Percentiles rank a stretch among this genome's conserved stretches.
phyloP scores from a whole-genome alignment of 2,329 filamentous ascomycete species.

The Fusarium sp. region DNA sequence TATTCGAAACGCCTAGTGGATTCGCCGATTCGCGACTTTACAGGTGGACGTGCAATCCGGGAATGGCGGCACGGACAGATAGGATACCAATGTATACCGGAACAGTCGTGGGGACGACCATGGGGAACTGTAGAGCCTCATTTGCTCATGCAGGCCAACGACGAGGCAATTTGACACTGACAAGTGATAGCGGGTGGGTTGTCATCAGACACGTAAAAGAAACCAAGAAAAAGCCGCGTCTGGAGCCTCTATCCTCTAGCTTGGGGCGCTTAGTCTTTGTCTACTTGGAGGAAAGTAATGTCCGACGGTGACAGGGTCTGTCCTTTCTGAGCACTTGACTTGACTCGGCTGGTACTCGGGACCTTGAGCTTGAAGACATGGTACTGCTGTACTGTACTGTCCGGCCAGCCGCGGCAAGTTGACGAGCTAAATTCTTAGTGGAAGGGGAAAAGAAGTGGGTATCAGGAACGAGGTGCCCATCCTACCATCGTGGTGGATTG shows the following conservation, averaged over 20 bases:
- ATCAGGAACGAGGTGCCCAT: slow-evolving; percentile 34
- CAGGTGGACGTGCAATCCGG: slow-evolving; percentile 28
- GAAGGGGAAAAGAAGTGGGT: slow-evolving; percentile 39
- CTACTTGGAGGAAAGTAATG: slow-evolving; percentile 40
- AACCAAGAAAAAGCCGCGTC: slow-evolving; percentile 42
- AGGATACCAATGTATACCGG: slow-evolving; percentile 27
- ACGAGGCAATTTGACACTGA: slow-evolving; percentile 24
- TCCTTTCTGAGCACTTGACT: slow-evolving; percentile 31
- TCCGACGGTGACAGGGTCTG: slow-evolving; percentile 45
- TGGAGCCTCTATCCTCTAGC: slow-evolving; percentile 36
- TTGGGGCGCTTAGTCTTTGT: slow-evolving; percentile 30
- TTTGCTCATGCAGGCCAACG: slow-evolving; percentile 37
- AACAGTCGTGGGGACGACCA: slow-evolving; percentile 14
- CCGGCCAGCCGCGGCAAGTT: slow-evolving; percentile 46
- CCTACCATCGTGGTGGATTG: slow-evolving; percentile 32
- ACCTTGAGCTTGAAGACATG: slow-evolving; percentile 20
- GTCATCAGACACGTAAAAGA: slow-evolving; percentile 47
- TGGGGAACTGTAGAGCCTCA: slow-evolving; percentile 43
- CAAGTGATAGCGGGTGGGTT: slow-evolving; percentile 46
- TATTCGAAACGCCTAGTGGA: slow-evolving; percentile 15
- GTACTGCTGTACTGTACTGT: slow-evolving; percentile 2
- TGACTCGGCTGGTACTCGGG: slow-evolving; percentile 31
- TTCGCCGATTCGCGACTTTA: slow-evolving; percentile 30
- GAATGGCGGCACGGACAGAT: slow-evolving; percentile 48
- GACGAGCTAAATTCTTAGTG: slow-evolving; percentile 33